Evolutionary conservation across 1,284 basidiomycete genomes (phyloP), one percentile per base, ranked within the genome.

Genomic region (Lentinula novae-zelandiae): DNA sequence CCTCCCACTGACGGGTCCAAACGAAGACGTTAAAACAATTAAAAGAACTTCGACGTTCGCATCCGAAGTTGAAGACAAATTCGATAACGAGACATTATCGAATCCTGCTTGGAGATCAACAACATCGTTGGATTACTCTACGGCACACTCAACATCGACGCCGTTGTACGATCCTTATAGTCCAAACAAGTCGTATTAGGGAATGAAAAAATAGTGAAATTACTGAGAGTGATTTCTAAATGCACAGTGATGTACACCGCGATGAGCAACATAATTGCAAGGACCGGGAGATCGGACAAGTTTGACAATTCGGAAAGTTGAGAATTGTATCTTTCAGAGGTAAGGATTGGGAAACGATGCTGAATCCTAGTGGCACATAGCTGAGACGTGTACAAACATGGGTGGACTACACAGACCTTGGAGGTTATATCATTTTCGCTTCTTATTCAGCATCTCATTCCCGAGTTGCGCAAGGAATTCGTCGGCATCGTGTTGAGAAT

Each of bases 401-500:
- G 5, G n/a, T 31, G n/a, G 20, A 27, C 1, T 33, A 44, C 38
- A 33, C 27, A 56, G 40, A 33, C 54, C 53, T 27, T 5, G 12
- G 10, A 46, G 53, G 33, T 44, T 20, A 9, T 17, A n/a, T 33
- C 17, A 51, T 40, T 10, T 44, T 17, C 57, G 51, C 56, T 57
- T 64, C 5, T 51, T 53, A 33, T 60, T 60, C 36, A 73, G 60
- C 42, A 81, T 70, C n/a, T 82, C 80, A 53, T 70, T 70, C 64
- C 88, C 85, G 5, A 91, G 72, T 61, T 82, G 76, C 15, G 86
- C 83, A 42, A 91, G 69, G 67, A 90, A 90, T 22, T 75, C 75
- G 63, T 90, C 88, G 4, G 87, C 86, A 12, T 79, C 78, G 57
- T 69, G 65, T 17, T 62, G 65, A 12, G 63, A 48, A 67, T 65